Conservation (phyloP, 768 basidiomycete genomes). For the Dacryopinax spathularia region DNA sequence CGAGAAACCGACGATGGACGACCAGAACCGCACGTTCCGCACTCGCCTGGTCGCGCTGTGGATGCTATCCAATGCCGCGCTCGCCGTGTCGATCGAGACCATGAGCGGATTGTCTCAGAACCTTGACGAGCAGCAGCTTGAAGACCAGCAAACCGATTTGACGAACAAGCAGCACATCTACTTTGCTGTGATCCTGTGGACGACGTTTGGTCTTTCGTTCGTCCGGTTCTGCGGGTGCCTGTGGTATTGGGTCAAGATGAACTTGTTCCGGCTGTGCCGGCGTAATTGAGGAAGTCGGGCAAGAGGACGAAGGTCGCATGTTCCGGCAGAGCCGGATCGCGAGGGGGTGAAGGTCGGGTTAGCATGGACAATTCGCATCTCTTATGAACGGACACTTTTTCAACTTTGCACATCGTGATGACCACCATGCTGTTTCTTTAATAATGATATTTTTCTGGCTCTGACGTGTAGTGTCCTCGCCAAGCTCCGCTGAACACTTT, state of each 20-base stretch:
- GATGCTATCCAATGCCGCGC: constrained; percentile 58
- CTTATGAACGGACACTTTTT: too few species aligned
- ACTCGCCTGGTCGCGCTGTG: constrained; percentile 72
- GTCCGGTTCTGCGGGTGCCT: constrained; percentile 72
- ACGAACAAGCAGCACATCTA: constrained; percentile 41
- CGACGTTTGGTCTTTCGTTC: constrained; percentile 57
- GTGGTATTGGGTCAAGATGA: constrained; percentile 69
- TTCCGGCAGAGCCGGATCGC: too few species aligned
- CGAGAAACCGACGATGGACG: constrained; percentile 76
- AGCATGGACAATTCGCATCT: too few species aligned
- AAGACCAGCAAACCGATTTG: constrained; percentile 24
- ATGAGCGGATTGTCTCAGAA: constrained; percentile 45
- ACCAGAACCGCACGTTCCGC: constrained; percentile 84
- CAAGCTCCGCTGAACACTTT: too few species aligned
- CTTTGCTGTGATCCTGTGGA: constrained; percentile 65
- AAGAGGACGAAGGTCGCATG: too few species aligned
- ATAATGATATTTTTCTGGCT: too few species aligned
- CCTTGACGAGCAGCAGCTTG: constrained; percentile 28
- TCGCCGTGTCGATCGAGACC: constrained; percentile 64
- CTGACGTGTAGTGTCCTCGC: too few species aligned
- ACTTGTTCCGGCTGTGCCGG: constrained; percentile 69
- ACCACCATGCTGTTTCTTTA: too few species aligned
- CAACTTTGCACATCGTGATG: too few species aligned
- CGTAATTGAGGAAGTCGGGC: constrained; percentile 35
- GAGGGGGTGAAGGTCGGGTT: too few species aligned